These are phyloP conservation scores for Morella rubra DNA, from an alignment of 306 rosid genomes.

Conservation along the genomic window DNA sequence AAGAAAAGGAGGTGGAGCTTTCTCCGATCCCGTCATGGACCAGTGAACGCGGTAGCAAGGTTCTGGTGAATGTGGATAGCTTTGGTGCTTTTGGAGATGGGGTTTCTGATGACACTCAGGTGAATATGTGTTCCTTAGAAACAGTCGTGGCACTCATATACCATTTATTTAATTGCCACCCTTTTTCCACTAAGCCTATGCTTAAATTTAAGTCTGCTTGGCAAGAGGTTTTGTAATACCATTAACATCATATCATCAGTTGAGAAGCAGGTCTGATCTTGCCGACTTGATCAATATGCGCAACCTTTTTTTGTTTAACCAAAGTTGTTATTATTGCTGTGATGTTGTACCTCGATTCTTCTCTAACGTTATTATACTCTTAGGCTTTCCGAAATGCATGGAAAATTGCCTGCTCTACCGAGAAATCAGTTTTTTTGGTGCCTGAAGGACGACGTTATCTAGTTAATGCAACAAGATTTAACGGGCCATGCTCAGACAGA, in stretches of 20 bases:
- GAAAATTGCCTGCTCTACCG: slow-evolving; percentile 71
- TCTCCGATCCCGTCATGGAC: slow-evolving; percentile 68
- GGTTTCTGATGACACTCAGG: slow-evolving; percentile 87
- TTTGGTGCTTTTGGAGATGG: slow-evolving; percentile 85
- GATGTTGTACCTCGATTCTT: slow-evolving; percentile 27
- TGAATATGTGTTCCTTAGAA: slow-evolving; percentile 15
- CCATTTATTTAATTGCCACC: slow-evolving; percentile 1
- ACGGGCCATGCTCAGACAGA: slow-evolving; percentile 73
- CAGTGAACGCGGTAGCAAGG: slow-evolving; percentile 76
- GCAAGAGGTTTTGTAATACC: no score
- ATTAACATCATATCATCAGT: no score
- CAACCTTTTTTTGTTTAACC: slow-evolving; percentile 6
- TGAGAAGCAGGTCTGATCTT: neutral
- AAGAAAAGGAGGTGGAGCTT: slow-evolving; percentile 47
- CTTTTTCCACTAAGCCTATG: neutral
- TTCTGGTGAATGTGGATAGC: slow-evolving; percentile 93
- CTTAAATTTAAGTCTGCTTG: neutral
- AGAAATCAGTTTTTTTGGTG: slow-evolving; percentile 72
- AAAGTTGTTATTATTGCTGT: neutral
- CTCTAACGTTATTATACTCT: slow-evolving; percentile 30
- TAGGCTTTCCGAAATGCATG: slow-evolving; percentile 90
- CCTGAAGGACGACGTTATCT: slow-evolving; percentile 74
- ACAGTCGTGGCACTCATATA: neutral
- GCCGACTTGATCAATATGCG: neutral
- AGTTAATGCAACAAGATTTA: slow-evolving; percentile 79